These are phyloP conservation scores for Straminergon stramineum DNA, from an alignment of 225 moss, liverwort and hornwort genomes.

Conservation along the genomic window DNA sequence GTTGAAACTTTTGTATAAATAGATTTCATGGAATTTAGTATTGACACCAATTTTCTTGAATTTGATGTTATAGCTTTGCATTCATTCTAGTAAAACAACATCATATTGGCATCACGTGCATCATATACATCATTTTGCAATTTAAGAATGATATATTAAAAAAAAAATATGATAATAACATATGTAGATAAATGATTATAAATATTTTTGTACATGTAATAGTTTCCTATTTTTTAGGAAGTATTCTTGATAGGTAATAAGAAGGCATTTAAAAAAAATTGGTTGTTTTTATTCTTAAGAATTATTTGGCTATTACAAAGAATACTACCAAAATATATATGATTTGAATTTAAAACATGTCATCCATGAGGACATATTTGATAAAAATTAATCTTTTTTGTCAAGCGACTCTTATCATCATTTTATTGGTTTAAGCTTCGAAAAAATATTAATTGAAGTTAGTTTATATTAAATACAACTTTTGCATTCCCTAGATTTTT, in stretches of 20 bases:
- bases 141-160: neutral
- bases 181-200: no score
- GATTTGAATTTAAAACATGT: neutral
- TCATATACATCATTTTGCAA: neutral
- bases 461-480: neutral
- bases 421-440: neutral
- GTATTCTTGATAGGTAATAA: neutral
- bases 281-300: no score
- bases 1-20: neutral
- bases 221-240: neutral
- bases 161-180: no score
- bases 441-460: neutral
- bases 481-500: neutral
- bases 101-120: neutral
- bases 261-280: neutral
- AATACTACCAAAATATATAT: neutral
- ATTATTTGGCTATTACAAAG: no score
- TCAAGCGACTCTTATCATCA: neutral
- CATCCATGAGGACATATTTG: fast-evolving
- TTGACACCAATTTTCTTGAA: neutral
- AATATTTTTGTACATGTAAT: neutral
- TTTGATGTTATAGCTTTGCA: neutral
- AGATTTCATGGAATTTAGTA: neutral
- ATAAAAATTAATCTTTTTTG: neutral
- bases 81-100: neutral